Base-by-base conservation (phyloP, 2,329 filamentous ascomycete genomes). In the Monosporascus cannonballus region DNA sequence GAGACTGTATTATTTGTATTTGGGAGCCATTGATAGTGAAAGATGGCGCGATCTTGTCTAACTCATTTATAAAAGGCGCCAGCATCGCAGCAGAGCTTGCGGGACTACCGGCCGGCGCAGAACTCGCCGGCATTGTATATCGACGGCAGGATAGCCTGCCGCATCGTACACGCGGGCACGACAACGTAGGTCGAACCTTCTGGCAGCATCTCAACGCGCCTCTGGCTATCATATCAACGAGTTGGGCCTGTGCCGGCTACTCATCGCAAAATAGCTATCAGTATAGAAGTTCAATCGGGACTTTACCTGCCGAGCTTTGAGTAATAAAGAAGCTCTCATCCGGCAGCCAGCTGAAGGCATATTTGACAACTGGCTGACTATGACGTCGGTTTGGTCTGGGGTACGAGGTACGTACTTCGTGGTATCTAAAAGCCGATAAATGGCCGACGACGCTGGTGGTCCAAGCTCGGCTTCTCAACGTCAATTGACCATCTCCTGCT, bases 41-140 rank as follows among this genome's bases (percentile, higher is more conserved):
- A 45, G 89, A 86, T n/a, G 94, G 94, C 3, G 92, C 88, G 58
- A 97, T 83, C 61, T 81, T 87, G 69, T 99, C 94, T 55, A 99
- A 75, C 69, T 99, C 92, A 61, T 71, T 71, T 66, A 81, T 69
- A 66, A 88, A 76, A 14, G 80, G 77, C 25, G 76, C 75, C 52
- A 83, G 65, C 61, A 76, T 68, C 25, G 71, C 77, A 5, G 65
- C 65, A 47, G 67, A 67, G 54, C 63, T 66, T 8, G 62, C 46
- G 24, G 67, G 52, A 42, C 59, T 61, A 54, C 61, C 59, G 49
- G 57, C 54, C 36, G 64, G 54, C 2, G 49, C 52, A 18, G 64
- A 55, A 53, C 51, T 56, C 5, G 71, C 53, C 27, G 70, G 65
- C 47, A 71, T 73, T 37, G 74, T 68, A 62, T 74, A 77, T 42